Conservation (phyloP, 1,139 yeast genomes). For the Suhomyces panamericanus region DNA sequence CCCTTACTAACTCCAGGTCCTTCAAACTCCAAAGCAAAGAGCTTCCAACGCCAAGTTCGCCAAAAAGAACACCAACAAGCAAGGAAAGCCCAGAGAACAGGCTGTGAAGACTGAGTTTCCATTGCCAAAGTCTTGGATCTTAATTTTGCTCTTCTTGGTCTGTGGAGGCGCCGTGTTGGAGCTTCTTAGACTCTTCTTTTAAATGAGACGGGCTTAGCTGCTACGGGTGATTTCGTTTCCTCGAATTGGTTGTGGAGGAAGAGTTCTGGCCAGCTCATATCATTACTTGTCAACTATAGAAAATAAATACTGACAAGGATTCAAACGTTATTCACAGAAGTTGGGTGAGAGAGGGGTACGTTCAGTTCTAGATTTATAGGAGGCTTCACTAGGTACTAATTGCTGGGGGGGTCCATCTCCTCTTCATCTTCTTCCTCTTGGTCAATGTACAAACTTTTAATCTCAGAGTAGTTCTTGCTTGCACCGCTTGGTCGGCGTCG, state of each 20-base stretch:
- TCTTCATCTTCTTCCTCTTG: conserved; percentile 7
- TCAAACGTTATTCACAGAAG: not conserved
- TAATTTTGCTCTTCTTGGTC: conserved; percentile 64
- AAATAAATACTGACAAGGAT: not conserved
- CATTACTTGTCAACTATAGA: conserved; percentile 1
- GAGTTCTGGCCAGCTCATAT: not conserved
- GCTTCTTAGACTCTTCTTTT: conserved; percentile 48
- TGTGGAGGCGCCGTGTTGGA: conserved; percentile 85
- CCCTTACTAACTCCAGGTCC: conserved; percentile 30
- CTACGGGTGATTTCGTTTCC: not conserved
- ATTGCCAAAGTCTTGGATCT: conserved; percentile 59
- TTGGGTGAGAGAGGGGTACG: not conserved
- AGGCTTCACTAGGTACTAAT: not conserved
- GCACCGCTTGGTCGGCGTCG: not conserved
- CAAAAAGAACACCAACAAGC: conserved; percentile 66
- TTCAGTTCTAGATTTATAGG: conserved; percentile 1
- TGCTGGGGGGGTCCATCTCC: not conserved
- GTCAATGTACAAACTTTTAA: conserved; percentile 9
- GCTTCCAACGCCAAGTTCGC: conserved; percentile 81
- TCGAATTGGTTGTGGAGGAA: not conserved
- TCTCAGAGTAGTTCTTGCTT: not conserved
- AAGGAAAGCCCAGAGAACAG: conserved; percentile 58
- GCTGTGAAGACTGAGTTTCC: conserved; percentile 42
- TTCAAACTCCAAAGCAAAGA: conserved; percentile 83
- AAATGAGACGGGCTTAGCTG: not conserved